Conservation (phyloP, 495 filamentous ascomycete genomes). For the Aspergillus saccharolyticus region DNA sequence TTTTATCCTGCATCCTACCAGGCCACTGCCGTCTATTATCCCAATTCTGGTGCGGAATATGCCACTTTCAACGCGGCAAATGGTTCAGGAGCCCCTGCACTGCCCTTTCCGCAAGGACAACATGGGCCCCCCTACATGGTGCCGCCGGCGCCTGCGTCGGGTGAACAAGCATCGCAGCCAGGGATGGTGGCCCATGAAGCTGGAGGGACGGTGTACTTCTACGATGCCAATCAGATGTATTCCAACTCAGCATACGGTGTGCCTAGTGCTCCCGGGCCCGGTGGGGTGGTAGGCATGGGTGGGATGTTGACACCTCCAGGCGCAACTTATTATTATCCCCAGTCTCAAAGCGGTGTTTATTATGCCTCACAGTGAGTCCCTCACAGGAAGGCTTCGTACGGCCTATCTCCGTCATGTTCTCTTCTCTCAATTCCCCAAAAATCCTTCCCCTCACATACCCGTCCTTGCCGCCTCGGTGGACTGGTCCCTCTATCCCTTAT, state of each 20-base stretch:
- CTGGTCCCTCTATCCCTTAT: slow-evolving; percentile 12
- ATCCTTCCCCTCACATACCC: slow-evolving; percentile 9
- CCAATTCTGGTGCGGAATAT: slow-evolving; percentile 35
- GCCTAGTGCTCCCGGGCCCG: slow-evolving; percentile 42
- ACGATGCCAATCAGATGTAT: slow-evolving; percentile 67
- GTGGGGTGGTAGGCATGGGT: slow-evolving; percentile 65
- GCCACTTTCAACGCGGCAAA: slow-evolving; percentile 41
- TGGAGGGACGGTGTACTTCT: slow-evolving; percentile 95
- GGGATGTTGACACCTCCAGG: slow-evolving; percentile 73
- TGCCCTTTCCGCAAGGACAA: slow-evolving; percentile 49
- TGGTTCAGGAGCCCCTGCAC: slow-evolving; percentile 47
- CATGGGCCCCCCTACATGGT: slow-evolving; percentile 40
- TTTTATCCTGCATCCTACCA: slow-evolving; percentile 60
- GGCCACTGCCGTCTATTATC: slow-evolving; percentile 52
- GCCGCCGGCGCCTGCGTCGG: slow-evolving; percentile 35
- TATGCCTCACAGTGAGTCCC: slow-evolving; percentile 56
- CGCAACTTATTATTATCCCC: slow-evolving; percentile 72
- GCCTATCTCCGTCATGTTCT: too few relatives aligned
- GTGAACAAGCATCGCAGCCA: slow-evolving; percentile 47
- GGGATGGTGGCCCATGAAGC: slow-evolving; percentile 85
- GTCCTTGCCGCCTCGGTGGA: background rate
- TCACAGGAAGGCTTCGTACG: background rate
- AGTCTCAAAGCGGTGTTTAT: slow-evolving; percentile 48
- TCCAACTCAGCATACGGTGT: slow-evolving; percentile 45
- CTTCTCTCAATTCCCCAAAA: slow-evolving; percentile 1